Conservation (phyloP, 352 stramenopile genomes). For the Phytophthora rubi region DNA sequence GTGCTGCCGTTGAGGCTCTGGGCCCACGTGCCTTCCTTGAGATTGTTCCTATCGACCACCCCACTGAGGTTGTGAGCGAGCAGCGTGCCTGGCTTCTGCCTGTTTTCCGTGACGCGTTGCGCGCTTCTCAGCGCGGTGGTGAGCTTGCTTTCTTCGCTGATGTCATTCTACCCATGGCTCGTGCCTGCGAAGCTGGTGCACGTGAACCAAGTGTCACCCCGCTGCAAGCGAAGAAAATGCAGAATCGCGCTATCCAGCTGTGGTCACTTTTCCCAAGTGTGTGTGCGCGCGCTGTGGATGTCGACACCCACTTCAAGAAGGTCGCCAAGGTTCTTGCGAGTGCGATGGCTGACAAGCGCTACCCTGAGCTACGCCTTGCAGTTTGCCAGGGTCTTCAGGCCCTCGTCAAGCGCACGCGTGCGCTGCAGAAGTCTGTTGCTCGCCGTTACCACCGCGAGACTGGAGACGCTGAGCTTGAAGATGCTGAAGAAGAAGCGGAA, state of each 20-base stretch:
- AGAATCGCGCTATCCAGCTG: constrained; percentile 82
- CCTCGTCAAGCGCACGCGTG: constrained; percentile 78
- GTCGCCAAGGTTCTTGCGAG: constrained; percentile 88
- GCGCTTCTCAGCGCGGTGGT: constrained; percentile 44
- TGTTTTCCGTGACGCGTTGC: constrained; percentile 76
- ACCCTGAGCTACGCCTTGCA: constrained; percentile 79
- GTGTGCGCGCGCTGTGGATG: constrained; percentile 72
- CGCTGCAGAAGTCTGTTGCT: constrained; percentile 43
- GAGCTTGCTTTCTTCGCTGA: constrained; percentile 80
- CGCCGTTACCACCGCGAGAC: constrained; percentile 55
- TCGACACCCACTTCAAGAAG: constrained; percentile 85
- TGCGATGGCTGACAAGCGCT: constrained; percentile 88
- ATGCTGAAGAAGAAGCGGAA: constrained; percentile 41
- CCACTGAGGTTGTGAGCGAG: constrained; percentile 74
- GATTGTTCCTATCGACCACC: constrained; percentile 77
- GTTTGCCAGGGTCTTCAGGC: constrained; percentile 88
- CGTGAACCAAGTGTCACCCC: constrained; percentile 72
- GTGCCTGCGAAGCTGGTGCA: constrained; percentile 72
- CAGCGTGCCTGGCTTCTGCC: constrained; percentile 84
- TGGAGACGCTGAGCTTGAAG: constrained; percentile 47
- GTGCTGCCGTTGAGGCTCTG: constrained; percentile 67
- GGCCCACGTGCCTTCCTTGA: constrained; percentile 73
- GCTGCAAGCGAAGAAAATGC: constrained; percentile 74
- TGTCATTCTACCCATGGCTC: constrained; percentile 73
- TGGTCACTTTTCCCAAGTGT: constrained; percentile 87